A percentile compares a stretch with the other conserved stretches of the same genome.
phyloP scores from a whole-genome alignment of 2,329 filamentous ascomycete genomes.

The Fusarium clavum region DNA sequence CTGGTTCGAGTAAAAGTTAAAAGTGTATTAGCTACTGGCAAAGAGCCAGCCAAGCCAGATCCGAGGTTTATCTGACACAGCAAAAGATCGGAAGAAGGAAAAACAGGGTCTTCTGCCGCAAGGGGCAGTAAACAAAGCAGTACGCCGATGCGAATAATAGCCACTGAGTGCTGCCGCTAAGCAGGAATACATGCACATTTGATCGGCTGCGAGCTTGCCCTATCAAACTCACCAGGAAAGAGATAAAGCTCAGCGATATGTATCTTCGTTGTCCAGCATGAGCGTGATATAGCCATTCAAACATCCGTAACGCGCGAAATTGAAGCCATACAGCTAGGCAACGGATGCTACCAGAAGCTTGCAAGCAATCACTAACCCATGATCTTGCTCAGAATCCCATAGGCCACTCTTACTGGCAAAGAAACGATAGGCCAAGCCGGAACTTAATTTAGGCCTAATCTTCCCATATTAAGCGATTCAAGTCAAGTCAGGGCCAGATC shows the following conservation, averaged over 20 bases:
- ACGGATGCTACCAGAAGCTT: neutral
- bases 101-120: neutral
- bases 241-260: neutral
- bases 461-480: neutral
- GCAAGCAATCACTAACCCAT: neutral
- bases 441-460: neutral
- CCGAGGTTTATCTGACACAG: neutral
- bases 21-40: fast-evolving
- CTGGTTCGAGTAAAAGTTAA: neutral
- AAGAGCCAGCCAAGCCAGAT: neutral
- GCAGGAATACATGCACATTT: neutral
- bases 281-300: neutral
- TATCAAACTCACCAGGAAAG: neutral
- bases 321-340: neutral
- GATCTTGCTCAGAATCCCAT: neutral
- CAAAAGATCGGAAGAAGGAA: neutral
- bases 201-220: neutral
- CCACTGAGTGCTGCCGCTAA: neutral
- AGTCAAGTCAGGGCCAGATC: neutral
- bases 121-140: neutral
- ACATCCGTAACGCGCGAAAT: neutral
- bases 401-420: fast-evolving
- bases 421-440: neutral
- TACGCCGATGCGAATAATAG: neutral
- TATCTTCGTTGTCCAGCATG: neutral